Evolutionary conservation across 2,329 filamentous ascomycete genomes (phyloP).

Genomic region (Dactylonectria estremocensis): DNA sequence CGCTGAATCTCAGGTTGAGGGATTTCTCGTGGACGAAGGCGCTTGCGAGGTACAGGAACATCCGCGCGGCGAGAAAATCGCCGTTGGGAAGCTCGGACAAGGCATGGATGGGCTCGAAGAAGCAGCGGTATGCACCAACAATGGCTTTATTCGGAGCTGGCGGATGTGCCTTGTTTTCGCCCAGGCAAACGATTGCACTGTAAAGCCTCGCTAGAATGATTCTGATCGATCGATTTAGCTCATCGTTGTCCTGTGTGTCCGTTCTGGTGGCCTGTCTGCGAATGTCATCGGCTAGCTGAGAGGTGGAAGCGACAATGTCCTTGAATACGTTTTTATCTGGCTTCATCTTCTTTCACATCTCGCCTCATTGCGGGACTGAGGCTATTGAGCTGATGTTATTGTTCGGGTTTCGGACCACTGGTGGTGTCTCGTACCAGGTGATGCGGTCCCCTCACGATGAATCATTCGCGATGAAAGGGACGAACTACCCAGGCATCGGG

Average conservation of each 20-base stretch:
- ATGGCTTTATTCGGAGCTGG: constrained; percentile 4
- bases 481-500: no score
- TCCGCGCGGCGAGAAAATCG: constrained; percentile 8
- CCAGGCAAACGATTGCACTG: neutral
- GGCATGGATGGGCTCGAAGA: constrained; percentile 9
- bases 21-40: neutral
- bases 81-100: neutral
- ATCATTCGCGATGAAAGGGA: no score
- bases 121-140: neutral
- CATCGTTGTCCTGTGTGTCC: neutral
- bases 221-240: neutral
- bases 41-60: constrained; percentile 15
- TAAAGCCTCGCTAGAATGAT: neutral
- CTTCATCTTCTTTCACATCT: neutral
- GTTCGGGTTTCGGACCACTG: no score
- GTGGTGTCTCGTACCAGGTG: no score
- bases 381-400: no score
- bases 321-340: neutral
- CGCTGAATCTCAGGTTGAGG: neutral
- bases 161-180: neutral
- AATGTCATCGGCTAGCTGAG: neutral
- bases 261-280: neutral
- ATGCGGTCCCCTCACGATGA: no score
- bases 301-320: neutral
- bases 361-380: no score